Base-by-base conservation (phyloP, 495 filamentous ascomycete species). In the Annulohypoxylon bovei region DNA sequence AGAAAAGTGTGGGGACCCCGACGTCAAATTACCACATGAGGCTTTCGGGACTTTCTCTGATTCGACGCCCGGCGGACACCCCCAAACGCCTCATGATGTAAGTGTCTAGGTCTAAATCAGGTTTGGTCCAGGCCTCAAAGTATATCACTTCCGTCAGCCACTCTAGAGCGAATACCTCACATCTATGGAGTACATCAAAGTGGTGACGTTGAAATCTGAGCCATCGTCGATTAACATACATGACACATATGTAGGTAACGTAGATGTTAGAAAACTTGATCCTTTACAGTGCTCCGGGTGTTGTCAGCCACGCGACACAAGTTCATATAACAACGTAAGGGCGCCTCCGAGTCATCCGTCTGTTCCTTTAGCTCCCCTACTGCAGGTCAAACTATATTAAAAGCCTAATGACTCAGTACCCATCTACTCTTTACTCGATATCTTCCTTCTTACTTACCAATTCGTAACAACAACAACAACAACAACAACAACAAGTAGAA, bases 1-100 rank as follows among this genome's bases (percentile, higher is more conserved):
- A 7, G 11, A 57, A 65, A 55, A 18, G 59, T n/a, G 59, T 68
- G 70, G 70, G 12, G 23, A 68, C n/a, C 35, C 60, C 60, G 65
- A 72, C 70, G 70, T 72, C 70, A 68, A 64, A 20, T 61, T 72
- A 64, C 64, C 65, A 49, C 70, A 68, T 68, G 46, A 33, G 70
- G 70, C 70, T 64, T 68, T 14, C 55, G 14, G 6, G 23, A 33
- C 23, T 35, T 60, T 16, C n/a, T 65, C 65, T 72, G 64, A 72
- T 72, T 72, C 54, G 70, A 25, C 55, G n/a, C 5, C n/a, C 35
- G 22, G 9, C 6, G 22, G 46, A 52, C 61, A 35, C 25, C 6
- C 37, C 35, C 28, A 30, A 40, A 37, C 49, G 55, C 70, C 55
- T 65, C 70, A 72, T 72, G 70, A 72, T 72, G 70, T 68, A 72